phyloP scores from a whole-genome alignment of 2,329 filamentous ascomycete species.

The Aspergillus piperis region DNA sequence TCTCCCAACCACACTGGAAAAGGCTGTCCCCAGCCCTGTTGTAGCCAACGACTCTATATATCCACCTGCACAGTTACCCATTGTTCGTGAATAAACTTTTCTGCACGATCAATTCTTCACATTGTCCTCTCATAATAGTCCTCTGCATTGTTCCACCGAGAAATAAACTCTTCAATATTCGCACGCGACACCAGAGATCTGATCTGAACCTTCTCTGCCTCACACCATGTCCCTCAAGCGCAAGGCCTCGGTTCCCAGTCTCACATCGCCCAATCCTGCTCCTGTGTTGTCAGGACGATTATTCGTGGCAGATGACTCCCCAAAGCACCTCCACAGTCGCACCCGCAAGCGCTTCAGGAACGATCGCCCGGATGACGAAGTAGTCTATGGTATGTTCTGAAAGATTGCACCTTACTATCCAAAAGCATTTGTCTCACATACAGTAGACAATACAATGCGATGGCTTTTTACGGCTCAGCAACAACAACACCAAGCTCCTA shows the following conservation, averaged over 20 bases:
- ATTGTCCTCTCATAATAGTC: not conserved
- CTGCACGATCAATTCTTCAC: not conserved
- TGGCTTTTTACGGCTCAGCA: slow-evolving; percentile 46
- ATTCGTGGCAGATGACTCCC: slow-evolving; percentile 35
- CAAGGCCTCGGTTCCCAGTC: slow-evolving; percentile 56
- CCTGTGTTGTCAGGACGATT: slow-evolving; percentile 24
- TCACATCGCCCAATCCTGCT: slow-evolving; percentile 42
- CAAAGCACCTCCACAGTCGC: slow-evolving; percentile 54
- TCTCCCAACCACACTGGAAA: slow-evolving; percentile 18
- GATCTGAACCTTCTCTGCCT: not conserved
- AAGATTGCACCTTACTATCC: not conserved
- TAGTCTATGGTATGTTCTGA: slow-evolving; percentile 54
- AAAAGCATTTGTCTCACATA: slow-evolving; percentile 19
- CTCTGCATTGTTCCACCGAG: not conserved
- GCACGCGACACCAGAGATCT: not conserved
- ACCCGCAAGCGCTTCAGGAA: slow-evolving; percentile 62
- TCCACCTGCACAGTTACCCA: not conserved
- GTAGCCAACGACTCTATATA: not conserved
- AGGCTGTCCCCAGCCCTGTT: slow-evolving; percentile 11
- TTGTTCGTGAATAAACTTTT: not conserved
- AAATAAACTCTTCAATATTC: not conserved
- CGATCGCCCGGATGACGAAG: slow-evolving; percentile 57
- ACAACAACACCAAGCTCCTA: slow-evolving; percentile 25
- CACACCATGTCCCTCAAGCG: slow-evolving; percentile 58
- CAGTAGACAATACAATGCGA: slow-evolving; percentile 44